These are phyloP conservation scores for Paramecium biaurelia DNA, from an alignment of 73 alveolate species.

Conservation along the genomic window DNA sequence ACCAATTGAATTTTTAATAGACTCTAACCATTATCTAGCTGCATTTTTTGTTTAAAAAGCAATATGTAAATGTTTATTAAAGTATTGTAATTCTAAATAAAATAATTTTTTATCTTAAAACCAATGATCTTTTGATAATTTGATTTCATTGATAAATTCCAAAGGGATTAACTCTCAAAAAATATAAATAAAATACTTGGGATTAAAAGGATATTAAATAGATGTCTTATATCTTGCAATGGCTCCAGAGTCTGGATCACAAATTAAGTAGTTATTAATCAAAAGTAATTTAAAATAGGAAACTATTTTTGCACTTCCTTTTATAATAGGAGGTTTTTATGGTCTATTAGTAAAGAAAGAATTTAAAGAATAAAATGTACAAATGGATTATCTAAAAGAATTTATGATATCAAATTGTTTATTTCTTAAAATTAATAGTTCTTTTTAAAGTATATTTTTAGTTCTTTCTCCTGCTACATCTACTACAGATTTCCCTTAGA, in stretches of 20 bases:
- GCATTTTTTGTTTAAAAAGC: background rate
- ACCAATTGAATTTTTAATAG: background rate
- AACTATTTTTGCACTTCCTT: constrained; percentile 1
- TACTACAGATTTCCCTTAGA: background rate
- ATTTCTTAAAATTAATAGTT: background rate
- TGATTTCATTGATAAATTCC: background rate
- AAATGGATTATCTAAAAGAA: background rate
- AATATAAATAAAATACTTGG: background rate
- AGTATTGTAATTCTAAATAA: background rate
- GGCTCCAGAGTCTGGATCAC: constrained; percentile 46
- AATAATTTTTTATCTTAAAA: background rate
- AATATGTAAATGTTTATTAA: background rate
- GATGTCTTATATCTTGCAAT: background rate
- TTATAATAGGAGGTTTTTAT: background rate
- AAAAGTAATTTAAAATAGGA: background rate
- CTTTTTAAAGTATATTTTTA: background rate
- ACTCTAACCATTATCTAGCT: background rate
- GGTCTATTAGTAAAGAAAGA: background rate
- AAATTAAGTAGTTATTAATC: background rate
- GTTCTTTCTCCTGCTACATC: background rate
- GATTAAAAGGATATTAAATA: background rate
- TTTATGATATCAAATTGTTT: background rate
- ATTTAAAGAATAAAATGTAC: background rate
- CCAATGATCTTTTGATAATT: background rate
- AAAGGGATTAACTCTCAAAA: background rate